A percentile compares a stretch with the other conserved stretches of the same genome.
Conservation (phyloP, 345 rosid genomes). For the Populus tremula region DNA sequence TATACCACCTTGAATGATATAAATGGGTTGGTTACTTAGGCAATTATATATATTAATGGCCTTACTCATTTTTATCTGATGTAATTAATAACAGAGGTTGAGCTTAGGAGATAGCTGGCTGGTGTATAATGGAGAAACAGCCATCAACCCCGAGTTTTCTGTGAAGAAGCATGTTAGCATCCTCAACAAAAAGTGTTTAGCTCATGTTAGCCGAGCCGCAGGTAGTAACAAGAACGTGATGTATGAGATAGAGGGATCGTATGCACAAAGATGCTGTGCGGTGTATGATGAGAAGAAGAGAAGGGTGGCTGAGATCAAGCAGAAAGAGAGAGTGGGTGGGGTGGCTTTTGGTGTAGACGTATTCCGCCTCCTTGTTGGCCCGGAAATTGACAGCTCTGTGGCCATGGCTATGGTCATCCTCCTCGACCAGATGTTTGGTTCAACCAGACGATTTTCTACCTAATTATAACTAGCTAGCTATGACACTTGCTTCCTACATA, state of each 20-base stretch:
- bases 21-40: not conserved
- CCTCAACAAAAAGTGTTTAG: constrained; percentile 51
- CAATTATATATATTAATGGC: not conserved
- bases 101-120: constrained; percentile 76
- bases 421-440: constrained; percentile 86
- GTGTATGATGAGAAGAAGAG: constrained; percentile 59
- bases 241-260: constrained; percentile 84
- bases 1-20: too few relatives aligned
- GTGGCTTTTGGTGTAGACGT: constrained; percentile 70
- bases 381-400: constrained; percentile 50
- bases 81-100: constrained; percentile 41
- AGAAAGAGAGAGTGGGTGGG: constrained; percentile 61
- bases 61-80: not conserved
- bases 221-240: constrained; percentile 13
- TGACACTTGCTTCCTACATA: not conserved
- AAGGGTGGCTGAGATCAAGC: constrained; percentile 59
- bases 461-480: not conserved
- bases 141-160: constrained; percentile 46
- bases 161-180: constrained; percentile 54
- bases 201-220: constrained; percentile 35
- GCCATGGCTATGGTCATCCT: constrained; percentile 88
- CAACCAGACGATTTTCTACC: constrained; percentile 40
- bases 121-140: constrained; percentile 75
- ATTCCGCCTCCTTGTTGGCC: constrained; percentile 62
- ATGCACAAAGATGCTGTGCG: constrained; percentile 54